Percentiles rank a stretch among this genome's conserved stretches.
phyloP scores from a whole-genome alignment of 352 stramenopile genomes.

The Globisporangium splendens region DNA sequence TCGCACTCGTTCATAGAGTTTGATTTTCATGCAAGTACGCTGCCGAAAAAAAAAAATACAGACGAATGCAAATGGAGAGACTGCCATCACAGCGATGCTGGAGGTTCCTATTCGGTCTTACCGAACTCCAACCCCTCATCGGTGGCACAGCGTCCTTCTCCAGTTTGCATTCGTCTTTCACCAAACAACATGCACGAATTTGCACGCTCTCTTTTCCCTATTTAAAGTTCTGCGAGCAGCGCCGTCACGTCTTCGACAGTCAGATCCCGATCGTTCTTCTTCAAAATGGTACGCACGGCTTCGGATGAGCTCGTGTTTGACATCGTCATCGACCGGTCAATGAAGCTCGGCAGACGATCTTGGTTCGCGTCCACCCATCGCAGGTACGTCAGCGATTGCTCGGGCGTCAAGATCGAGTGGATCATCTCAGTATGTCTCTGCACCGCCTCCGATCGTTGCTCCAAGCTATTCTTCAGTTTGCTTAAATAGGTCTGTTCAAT shows the following conservation, averaged over 20 bases:
- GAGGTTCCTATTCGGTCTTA: too few species aligned
- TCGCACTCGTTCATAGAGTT: too few species aligned
- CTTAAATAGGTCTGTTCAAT: slow-evolving; percentile 80
- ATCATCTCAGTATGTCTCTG: slow-evolving; percentile 79
- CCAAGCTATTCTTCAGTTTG: slow-evolving; percentile 82
- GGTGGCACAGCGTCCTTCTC: too few species aligned
- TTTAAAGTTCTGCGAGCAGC: slow-evolving; percentile 61
- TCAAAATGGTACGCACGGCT: slow-evolving; percentile 68
- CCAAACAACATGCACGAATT: too few species aligned
- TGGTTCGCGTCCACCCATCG: slow-evolving; percentile 82
- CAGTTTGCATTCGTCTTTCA: too few species aligned
- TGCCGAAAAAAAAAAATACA: too few species aligned
- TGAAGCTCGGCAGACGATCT: slow-evolving; percentile 53
- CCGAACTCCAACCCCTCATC: too few species aligned
- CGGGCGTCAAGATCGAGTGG: slow-evolving; percentile 81
- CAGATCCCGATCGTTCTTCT: slow-evolving; percentile 81
- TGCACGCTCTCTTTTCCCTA: too few species aligned
- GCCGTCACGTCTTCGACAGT: slow-evolving; percentile 85
- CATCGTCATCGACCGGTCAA: slow-evolving; percentile 60
- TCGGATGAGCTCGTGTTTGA: slow-evolving; percentile 54
- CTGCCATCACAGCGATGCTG: too few species aligned
- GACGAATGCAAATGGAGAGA: too few species aligned
- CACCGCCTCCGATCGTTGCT: slow-evolving; percentile 74
- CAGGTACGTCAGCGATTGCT: slow-evolving; percentile 82
- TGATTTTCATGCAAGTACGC: too few species aligned